A percentile compares a stretch with the other conserved stretches of the same genome.
phyloP scores from a whole-genome alignment of 306 rosid genomes.

The Herpetospermum pedunculosum region DNA sequence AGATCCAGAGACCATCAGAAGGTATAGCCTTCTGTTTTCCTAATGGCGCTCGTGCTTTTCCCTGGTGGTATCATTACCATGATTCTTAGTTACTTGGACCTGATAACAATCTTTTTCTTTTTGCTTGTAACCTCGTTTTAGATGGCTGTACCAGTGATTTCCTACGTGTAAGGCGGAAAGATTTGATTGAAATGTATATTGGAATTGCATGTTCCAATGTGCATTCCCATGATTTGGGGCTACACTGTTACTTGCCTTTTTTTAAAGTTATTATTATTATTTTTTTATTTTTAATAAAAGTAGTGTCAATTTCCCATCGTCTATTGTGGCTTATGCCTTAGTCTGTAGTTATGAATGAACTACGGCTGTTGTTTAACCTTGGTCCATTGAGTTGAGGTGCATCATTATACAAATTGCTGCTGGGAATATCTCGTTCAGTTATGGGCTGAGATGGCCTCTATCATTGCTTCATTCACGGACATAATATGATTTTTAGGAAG shows the following conservation, averaged over 20 bases:
- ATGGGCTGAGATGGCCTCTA: conserved; percentile 98
- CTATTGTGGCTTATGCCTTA: conserved; percentile 29
- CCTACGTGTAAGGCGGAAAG: conserved; percentile 69
- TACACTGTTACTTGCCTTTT: background rate
- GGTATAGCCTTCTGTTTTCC: conserved; percentile 49
- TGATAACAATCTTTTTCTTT: conserved; percentile 28
- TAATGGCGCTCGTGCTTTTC: background rate
- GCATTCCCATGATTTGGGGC: conserved; percentile 42
- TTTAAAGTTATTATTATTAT: too few species aligned
- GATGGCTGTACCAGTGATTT: conserved; percentile 76
- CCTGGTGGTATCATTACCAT: background rate
- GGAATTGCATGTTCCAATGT: conserved; percentile 43
- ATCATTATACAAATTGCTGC: conserved; percentile 98
- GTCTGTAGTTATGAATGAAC: conserved; percentile 47
- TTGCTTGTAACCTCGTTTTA: conserved; percentile 58
- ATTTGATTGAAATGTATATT: conserved; percentile 66
- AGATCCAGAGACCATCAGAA: conserved; percentile 86
- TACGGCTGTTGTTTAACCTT: conserved; percentile 60
- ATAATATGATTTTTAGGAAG: conserved; percentile 92
- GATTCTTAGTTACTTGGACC: conserved; percentile 28
- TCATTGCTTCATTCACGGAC: conserved; percentile 94
- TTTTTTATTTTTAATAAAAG: conserved; percentile 12
- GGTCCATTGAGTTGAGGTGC: conserved; percentile 80
- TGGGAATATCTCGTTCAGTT: conserved; percentile 95
- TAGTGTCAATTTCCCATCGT: conserved; percentile 19